Percentiles rank a stretch among this genome's conserved stretches.
These are phyloP conservation scores for Eustoma russellianum DNA, from an alignment of 257 asterid species.

Conservation along the genomic window DNA sequence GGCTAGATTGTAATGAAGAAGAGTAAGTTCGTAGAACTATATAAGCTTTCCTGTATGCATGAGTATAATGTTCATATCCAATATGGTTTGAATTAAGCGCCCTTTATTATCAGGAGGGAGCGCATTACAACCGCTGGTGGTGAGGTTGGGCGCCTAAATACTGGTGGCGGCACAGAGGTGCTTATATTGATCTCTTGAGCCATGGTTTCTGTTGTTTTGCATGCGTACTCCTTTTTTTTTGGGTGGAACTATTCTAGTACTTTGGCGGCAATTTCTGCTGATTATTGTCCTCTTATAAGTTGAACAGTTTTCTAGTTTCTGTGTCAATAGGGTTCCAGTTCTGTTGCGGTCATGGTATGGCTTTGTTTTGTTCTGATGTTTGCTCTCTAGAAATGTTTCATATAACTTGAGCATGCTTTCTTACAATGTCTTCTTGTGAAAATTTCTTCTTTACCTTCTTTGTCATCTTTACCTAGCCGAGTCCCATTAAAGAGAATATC, in stretches of 20 bases:
- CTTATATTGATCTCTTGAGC: conserved; percentile 8
- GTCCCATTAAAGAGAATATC: too few species aligned
- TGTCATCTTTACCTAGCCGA: too few species aligned
- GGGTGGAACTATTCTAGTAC: background rate
- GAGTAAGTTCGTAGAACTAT: conserved; percentile 50
- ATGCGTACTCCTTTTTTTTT: too few species aligned
- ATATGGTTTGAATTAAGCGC: conserved; percentile 12
- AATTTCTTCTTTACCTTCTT: too few species aligned
- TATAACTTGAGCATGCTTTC: too few species aligned
- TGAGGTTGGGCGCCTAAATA: conserved; percentile 93
- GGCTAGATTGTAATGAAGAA: conserved; percentile 92
- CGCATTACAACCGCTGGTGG: conserved; percentile 91
- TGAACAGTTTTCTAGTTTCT: too few species aligned
- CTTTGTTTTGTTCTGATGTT: too few species aligned
- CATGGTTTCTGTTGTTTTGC: background rate
- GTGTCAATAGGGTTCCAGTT: too few species aligned
- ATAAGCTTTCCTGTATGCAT: conserved; percentile 4
- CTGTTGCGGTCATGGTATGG: too few species aligned
- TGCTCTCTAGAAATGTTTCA: too few species aligned
- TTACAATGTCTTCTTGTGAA: too few species aligned
- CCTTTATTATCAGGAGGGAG: conserved; percentile 59
- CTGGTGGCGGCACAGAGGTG: conserved; percentile 99
- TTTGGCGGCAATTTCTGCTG: background rate
- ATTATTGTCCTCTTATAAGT: too few species aligned
- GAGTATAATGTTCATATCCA: background rate